Evolutionary conservation across 2,329 filamentous ascomycete genomes (phyloP).

Genomic region (Lecanicillium sp.): DNA sequence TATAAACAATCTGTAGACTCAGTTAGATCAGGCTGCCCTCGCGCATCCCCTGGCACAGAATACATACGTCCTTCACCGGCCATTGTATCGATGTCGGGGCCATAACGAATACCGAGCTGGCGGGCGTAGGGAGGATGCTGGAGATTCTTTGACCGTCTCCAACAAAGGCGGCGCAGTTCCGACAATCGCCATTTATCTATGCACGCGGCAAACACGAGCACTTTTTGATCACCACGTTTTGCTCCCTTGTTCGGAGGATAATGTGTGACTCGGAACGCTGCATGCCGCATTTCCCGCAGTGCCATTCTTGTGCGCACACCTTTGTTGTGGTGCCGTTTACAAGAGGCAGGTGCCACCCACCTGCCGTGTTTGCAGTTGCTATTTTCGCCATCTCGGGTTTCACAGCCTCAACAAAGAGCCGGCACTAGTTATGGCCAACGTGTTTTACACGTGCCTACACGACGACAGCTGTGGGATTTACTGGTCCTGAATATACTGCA

Average conservation of each 20-base stretch:
- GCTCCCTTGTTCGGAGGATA: too few relatives aligned
- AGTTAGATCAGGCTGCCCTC: conserved; percentile 19
- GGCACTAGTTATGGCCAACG: neutral
- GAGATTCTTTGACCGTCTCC: neutral
- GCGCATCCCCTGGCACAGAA: neutral
- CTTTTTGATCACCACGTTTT: too few relatives aligned
- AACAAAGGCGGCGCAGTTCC: neutral
- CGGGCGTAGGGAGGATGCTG: neutral
- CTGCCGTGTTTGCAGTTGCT: conserved; percentile 10
- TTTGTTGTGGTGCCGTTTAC: neutral
- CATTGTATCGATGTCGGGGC: conserved; percentile 26
- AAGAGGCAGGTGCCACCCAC: conserved; percentile 9
- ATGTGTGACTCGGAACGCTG: neutral
- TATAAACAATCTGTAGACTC: conserved; percentile 69
- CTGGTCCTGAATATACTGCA: too few relatives aligned
- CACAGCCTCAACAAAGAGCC: conserved; percentile 1
- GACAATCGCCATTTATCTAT: conserved; percentile 6
- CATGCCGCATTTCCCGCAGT: conserved; percentile 1
- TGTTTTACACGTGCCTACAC: neutral
- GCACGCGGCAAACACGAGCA: neutral
- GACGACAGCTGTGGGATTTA: neutral
- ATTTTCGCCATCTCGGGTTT: conserved; percentile 9
- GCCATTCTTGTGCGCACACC: neutral
- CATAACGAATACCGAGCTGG: neutral
- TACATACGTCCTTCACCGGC: conserved; percentile 41